phyloP scores from a whole-genome alignment of 805 yeast genomes.

The Myxozyma geophila region DNA sequence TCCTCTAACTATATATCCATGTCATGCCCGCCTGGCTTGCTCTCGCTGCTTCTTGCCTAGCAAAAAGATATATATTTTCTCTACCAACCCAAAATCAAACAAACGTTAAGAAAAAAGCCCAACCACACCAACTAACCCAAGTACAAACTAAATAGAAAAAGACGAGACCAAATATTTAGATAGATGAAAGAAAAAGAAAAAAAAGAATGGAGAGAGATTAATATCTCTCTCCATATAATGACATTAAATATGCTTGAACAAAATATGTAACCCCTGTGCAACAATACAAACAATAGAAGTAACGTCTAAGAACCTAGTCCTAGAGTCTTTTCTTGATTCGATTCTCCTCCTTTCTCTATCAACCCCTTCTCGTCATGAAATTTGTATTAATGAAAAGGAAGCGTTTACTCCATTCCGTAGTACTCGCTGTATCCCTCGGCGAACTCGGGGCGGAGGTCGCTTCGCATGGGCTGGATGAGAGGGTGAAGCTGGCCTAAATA shows the following conservation, averaged over 20 bases:
- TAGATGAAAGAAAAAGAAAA: conserved; percentile 5
- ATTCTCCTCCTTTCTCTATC: conserved; percentile 3
- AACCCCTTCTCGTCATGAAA: conserved; percentile 4
- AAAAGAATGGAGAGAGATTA: neutral
- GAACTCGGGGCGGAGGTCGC: conserved; percentile 81
- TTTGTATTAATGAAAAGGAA: neutral
- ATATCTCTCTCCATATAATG: conserved; percentile 10
- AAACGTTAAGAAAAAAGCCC: conserved; percentile 12
- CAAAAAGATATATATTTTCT: conserved; percentile 15
- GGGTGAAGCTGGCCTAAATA: conserved; percentile 71
- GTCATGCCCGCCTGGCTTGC: neutral
- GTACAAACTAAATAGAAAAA: conserved; percentile 4
- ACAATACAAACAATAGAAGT: neutral
- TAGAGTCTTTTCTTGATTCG: neutral
- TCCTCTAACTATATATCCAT: conserved; percentile 4
- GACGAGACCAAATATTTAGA: conserved; percentile 5
- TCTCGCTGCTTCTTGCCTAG: neutral
- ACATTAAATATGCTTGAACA: conserved; percentile 24
- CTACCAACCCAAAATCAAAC: conserved; percentile 27
- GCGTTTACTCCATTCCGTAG: conserved; percentile 29
- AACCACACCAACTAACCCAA: conserved; percentile 23
- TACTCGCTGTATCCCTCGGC: conserved; percentile 45
- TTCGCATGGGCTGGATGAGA: conserved; percentile 80
- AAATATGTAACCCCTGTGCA: conserved; percentile 14
- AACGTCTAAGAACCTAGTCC: too few relatives aligned